These are phyloP conservation scores for Dryadomyces quercus-mongolicae DNA, from an alignment of 2,329 filamentous ascomycete species.

Conservation along the genomic window DNA sequence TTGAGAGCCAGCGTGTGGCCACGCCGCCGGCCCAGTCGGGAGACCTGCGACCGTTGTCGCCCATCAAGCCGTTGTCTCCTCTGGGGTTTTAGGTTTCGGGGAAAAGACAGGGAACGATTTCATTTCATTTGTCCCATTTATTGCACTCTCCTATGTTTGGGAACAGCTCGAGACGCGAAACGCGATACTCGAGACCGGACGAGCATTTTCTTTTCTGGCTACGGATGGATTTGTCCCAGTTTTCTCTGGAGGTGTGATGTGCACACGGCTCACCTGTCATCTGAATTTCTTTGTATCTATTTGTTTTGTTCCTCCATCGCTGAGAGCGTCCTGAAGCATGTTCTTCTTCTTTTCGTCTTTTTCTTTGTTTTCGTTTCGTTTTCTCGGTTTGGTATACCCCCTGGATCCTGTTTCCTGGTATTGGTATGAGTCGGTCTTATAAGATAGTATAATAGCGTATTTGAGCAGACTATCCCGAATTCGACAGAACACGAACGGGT, in stretches of 20 bases:
- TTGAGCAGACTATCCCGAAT: background rate
- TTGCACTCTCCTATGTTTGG: too few species aligned
- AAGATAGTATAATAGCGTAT: constrained; percentile 1
- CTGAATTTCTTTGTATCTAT: constrained; percentile 1
- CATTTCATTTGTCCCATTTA: background rate
- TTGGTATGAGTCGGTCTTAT: constrained; percentile 9
- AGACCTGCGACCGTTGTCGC: constrained; percentile 46
- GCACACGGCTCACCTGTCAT: background rate
- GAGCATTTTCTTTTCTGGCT: constrained; percentile 1
- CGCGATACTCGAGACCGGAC: background rate
- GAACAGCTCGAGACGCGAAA: too few species aligned
- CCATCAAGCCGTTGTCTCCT: constrained; percentile 54
- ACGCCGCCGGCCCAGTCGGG: constrained; percentile 22
- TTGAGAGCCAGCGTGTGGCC: constrained; percentile 28
- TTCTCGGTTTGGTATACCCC: constrained; percentile 16
- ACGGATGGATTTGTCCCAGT: background rate
- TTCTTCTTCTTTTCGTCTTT: constrained; percentile 1
- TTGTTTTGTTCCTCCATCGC: background rate
- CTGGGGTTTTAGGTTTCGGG: constrained; percentile 33
- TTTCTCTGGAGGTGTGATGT: background rate
- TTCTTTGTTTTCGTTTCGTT: constrained; percentile 2
- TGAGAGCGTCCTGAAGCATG: background rate
- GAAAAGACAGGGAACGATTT: background rate
- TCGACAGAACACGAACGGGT: background rate
- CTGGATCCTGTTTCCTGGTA: constrained; percentile 9